These are phyloP conservation scores for Tetrapisispora phaffii DNA, from an alignment of 805 yeast genomes.

Conservation along the genomic window DNA sequence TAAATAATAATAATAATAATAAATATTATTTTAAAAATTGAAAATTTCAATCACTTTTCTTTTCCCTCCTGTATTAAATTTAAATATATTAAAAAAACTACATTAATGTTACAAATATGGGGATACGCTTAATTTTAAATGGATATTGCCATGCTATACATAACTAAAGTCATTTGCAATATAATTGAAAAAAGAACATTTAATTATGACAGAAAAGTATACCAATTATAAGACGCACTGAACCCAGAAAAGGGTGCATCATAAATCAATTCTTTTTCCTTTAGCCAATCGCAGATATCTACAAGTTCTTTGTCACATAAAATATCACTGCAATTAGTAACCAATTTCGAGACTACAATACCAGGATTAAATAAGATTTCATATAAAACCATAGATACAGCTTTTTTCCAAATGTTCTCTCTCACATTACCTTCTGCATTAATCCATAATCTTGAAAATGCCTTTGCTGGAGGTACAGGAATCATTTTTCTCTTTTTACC, in stretches of 20 bases:
- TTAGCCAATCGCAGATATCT: constrained; percentile 38
- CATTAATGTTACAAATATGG: too few relatives aligned
- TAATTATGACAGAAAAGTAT: constrained; percentile 7
- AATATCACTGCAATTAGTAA: constrained; percentile 17
- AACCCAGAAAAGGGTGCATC: constrained; percentile 16
- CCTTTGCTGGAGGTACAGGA: constrained; percentile 48
- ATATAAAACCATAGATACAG: constrained; percentile 39
- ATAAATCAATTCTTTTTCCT: constrained; percentile 21
- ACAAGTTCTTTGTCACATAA: constrained; percentile 33
- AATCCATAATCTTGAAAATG: constrained; percentile 66
- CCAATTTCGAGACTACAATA: constrained; percentile 25
- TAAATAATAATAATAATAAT: neutral
- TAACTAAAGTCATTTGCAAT: too few relatives aligned
- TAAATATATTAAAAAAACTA: neutral
- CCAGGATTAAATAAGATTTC: constrained; percentile 50
- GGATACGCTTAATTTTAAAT: too few relatives aligned
- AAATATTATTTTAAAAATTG: neutral
- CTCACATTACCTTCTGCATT: constrained; percentile 55
- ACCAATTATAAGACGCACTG: constrained; percentile 20
- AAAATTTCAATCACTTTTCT: neutral
- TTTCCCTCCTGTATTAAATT: neutral
- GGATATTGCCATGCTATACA: too few relatives aligned
- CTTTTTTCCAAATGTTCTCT: constrained; percentile 46
- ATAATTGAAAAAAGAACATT: too few relatives aligned
- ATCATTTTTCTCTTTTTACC: constrained; percentile 7